phyloP scores from a whole-genome alignment of 305 asterid genomes.

The Solanum hybrid region DNA sequence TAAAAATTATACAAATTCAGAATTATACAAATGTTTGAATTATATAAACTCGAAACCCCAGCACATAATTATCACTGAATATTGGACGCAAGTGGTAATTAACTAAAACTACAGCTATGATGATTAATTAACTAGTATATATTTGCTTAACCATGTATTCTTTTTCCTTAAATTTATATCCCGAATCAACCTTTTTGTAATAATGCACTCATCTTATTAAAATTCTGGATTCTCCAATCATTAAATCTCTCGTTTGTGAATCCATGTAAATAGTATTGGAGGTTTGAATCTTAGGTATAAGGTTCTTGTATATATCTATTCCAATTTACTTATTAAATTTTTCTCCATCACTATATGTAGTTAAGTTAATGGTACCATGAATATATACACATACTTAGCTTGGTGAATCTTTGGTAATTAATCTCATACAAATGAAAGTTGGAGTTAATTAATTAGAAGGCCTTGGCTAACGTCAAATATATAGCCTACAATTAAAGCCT shows the following conservation, averaged over 20 bases:
- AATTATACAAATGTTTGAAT: too few relatives aligned
- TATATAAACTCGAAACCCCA: too few relatives aligned
- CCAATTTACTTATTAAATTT: too few relatives aligned
- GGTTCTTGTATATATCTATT: background rate
- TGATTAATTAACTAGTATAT: too few relatives aligned
- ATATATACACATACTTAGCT: background rate
- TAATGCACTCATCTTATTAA: too few relatives aligned
- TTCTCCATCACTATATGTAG: background rate
- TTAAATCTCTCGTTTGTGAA: background rate
- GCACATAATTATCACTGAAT: too few relatives aligned
- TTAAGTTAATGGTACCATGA: background rate
- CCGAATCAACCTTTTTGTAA: background rate
- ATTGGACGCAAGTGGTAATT: too few relatives aligned
- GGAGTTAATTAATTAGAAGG: background rate
- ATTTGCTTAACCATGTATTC: too few relatives aligned
- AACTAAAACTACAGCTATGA: too few relatives aligned
- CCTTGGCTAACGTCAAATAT: background rate
- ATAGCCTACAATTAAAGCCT: background rate
- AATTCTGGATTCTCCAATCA: background rate
- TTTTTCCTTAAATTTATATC: too few relatives aligned
- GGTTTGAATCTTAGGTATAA: background rate
- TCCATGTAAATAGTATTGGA: background rate
- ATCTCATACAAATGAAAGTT: background rate
- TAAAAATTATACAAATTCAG: too few relatives aligned
- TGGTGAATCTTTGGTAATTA: background rate